Conservation (phyloP, 345 rosid genomes). For the Odontarrhena argentea region DNA sequence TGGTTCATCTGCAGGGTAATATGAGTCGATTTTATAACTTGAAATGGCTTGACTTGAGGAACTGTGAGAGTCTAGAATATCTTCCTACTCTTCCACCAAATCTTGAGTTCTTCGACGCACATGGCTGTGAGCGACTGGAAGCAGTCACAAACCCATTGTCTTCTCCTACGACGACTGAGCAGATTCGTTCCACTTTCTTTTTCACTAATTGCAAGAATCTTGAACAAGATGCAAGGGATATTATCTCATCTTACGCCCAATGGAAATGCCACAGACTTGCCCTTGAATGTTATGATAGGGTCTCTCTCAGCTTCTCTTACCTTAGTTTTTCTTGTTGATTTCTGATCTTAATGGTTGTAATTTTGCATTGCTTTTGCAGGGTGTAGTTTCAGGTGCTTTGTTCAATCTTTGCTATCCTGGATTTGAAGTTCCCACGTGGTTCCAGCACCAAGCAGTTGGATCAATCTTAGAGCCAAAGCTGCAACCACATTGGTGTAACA, state of each 20-base stretch:
- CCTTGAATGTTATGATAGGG: slow-evolving; percentile 1
- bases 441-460: not conserved
- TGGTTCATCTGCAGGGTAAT: not conserved
- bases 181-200: slow-evolving; percentile 2
- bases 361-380: not conserved
- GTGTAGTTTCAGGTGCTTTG: slow-evolving; percentile 1
- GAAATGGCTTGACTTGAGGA: slow-evolving; percentile 14
- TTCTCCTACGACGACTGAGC: not conserved
- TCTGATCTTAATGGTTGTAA: not conserved
- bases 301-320: not conserved
- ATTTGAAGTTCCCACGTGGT: slow-evolving; percentile 12
- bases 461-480: slow-evolving; percentile 17
- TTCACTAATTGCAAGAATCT: slow-evolving; percentile 16
- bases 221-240: slow-evolving; percentile 9
- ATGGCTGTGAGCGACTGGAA: slow-evolving; percentile 7
- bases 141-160: not conserved
- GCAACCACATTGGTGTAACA: slow-evolving; percentile 16
- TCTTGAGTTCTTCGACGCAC: slow-evolving; percentile 1
- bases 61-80: not conserved
- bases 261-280: slow-evolving; percentile 21
- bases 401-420: slow-evolving; percentile 15
- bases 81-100: slow-evolving; percentile 9
- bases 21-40: not conserved
- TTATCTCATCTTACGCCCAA: slow-evolving; percentile 16
- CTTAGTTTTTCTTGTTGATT: not conserved